Conservation (phyloP, 2,329 filamentous ascomycete species). For the Botryotinia narcissicola region DNA sequence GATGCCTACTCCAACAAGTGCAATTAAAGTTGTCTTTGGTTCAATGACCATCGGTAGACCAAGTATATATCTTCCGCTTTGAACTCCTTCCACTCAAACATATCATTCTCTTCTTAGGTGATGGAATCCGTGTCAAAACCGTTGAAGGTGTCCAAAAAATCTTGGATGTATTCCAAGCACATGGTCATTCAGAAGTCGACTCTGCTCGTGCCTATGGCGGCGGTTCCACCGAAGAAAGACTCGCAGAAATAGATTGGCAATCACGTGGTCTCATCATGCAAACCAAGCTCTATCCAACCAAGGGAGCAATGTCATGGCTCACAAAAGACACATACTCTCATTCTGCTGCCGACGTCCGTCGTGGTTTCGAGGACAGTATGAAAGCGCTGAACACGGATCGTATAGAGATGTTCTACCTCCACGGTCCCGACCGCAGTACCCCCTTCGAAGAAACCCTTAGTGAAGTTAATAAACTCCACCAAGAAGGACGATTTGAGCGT, state of each 20-base stretch:
- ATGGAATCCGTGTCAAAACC: background rate
- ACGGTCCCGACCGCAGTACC: slow-evolving; percentile 34
- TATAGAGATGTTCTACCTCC: slow-evolving; percentile 35
- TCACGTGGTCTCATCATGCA: slow-evolving; percentile 60
- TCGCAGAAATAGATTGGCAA: slow-evolving; percentile 57
- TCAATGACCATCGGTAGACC: slow-evolving; percentile 29
- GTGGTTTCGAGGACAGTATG: slow-evolving; percentile 50
- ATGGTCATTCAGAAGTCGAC: slow-evolving; percentile 68
- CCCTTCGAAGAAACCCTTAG: slow-evolving; percentile 36
- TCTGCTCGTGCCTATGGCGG: slow-evolving; percentile 64
- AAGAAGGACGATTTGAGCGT: slow-evolving; percentile 30
- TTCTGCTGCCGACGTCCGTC: slow-evolving; percentile 49
- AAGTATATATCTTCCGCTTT: background rate
- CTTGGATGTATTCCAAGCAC: slow-evolving; percentile 62
- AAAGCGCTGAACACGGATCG: slow-evolving; percentile 53
- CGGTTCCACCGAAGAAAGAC: slow-evolving; percentile 64
- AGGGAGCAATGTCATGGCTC: background rate
- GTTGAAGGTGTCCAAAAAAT: slow-evolving; percentile 36
- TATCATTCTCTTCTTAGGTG: background rate
- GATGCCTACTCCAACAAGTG: background rate
- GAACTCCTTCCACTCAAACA: background rate
- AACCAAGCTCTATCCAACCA: slow-evolving; percentile 48
- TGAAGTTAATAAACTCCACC: slow-evolving; percentile 38
- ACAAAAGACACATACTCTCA: slow-evolving; percentile 39
- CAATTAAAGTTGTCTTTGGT: slow-evolving; percentile 26